A percentile compares a stretch with the other conserved stretches of the same genome.
phyloP scores from a whole-genome alignment of 768 basidiomycete species.

The Kwoniella pini region DNA sequence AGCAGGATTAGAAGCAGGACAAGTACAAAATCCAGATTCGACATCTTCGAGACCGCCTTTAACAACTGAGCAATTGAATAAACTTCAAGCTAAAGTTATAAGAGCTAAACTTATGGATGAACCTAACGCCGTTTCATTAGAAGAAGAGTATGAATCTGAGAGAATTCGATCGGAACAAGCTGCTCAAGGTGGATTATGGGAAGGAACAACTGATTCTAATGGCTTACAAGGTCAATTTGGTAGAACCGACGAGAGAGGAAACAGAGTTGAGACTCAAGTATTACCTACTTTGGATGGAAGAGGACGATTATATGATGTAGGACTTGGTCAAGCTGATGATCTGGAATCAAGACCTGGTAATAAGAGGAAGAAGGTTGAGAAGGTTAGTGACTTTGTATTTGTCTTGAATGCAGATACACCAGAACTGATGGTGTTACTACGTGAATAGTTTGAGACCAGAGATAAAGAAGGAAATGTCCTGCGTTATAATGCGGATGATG shows the following conservation, averaged over 20 bases:
- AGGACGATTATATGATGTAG: slow-evolving; percentile 88
- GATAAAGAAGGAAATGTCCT: slow-evolving; percentile 91
- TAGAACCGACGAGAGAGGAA: slow-evolving; percentile 50
- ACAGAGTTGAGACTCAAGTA: slow-evolving; percentile 71
- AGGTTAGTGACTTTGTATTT: too few species aligned
- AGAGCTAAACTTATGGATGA: slow-evolving; percentile 83
- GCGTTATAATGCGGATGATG: slow-evolving; percentile 88
- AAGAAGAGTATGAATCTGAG: slow-evolving; percentile 81
- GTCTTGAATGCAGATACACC: too few species aligned
- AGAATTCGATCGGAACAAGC: slow-evolving; percentile 56
- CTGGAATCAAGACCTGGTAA: slow-evolving; percentile 64
- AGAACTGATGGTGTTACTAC: too few species aligned
- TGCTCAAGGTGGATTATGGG: slow-evolving; percentile 53
- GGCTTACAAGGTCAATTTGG: slow-evolving; percentile 49
- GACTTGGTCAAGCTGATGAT: slow-evolving; percentile 66
- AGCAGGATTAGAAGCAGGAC: not conserved
- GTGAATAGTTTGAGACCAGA: slow-evolving; percentile 73
- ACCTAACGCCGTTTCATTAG: slow-evolving; percentile 73
- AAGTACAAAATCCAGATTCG: slow-evolving; percentile 19
- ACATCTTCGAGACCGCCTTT: slow-evolving; percentile 49
- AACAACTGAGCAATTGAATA: slow-evolving; percentile 68
- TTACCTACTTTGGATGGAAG: slow-evolving; percentile 82
- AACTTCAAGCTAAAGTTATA: slow-evolving; percentile 86
- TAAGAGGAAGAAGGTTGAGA: slow-evolving; percentile 70
- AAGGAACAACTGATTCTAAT: slow-evolving; percentile 52